Evolutionary conservation across 352 stramenopile genomes (phyloP).

Genomic region (Phytophthora tentaculata): DNA sequence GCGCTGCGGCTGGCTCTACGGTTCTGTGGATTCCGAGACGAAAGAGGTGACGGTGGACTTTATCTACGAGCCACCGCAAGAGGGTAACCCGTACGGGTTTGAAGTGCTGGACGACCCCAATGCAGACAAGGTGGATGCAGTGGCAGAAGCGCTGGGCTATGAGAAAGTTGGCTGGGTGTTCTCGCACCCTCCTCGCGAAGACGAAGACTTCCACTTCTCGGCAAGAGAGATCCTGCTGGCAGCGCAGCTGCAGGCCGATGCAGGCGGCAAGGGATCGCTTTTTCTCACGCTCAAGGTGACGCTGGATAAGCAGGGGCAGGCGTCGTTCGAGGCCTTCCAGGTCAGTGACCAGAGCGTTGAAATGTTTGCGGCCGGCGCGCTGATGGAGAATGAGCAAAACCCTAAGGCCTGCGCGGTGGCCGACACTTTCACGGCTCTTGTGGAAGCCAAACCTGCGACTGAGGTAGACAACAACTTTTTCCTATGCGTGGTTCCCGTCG

Average conservation of each 20-base stretch:
- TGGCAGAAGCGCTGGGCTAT: constrained; percentile 89
- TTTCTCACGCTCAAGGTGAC: constrained; percentile 98
- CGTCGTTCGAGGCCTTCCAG: constrained; percentile 97
- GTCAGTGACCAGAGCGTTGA: constrained; percentile 97
- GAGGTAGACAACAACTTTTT: constrained; percentile 96
- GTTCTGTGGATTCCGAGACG: constrained; percentile 85
- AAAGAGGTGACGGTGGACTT: constrained; percentile 93
- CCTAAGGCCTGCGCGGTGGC: constrained; percentile 92
- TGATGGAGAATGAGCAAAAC: constrained; percentile 90
- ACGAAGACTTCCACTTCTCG: constrained; percentile 95
- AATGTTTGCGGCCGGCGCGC: constrained; percentile 96
- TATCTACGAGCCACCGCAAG: constrained; percentile 96
- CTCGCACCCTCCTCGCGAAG: constrained; percentile 95
- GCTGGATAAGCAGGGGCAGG: constrained; percentile 93
- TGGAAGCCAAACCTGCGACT: constrained; percentile 93
- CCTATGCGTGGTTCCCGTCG: constrained; percentile 95
- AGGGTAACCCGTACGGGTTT: constrained; percentile 90
- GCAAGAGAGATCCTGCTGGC: constrained; percentile 91
- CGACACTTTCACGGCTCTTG: constrained; percentile 97
- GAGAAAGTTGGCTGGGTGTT: constrained; percentile 98
- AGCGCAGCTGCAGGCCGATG: constrained; percentile 95
- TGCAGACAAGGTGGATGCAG: constrained; percentile 80
- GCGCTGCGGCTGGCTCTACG: constrained; percentile 95
- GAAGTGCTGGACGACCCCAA: constrained; percentile 93
- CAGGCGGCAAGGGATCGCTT: constrained; percentile 92